These are phyloP conservation scores for Entoloma clypeatum DNA, from an alignment of 1,284 basidiomycete genomes.

Conservation along the genomic window DNA sequence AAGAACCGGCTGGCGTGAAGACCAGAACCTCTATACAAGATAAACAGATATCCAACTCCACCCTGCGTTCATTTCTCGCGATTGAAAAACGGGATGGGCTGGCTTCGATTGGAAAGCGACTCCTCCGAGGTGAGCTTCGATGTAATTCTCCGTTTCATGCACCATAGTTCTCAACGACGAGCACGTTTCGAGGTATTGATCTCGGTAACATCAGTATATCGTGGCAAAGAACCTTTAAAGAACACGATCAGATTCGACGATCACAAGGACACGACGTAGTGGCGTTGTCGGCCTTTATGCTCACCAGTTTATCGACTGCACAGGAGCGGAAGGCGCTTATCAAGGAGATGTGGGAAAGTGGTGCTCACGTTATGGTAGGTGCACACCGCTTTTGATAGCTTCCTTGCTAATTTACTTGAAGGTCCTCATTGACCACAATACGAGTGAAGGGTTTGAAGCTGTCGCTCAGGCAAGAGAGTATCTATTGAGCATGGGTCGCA, in stretches of 20 bases:
- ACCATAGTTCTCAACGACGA: not conserved
- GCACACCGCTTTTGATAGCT: not conserved
- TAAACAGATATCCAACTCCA: constrained; percentile 43
- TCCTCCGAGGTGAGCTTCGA: constrained; percentile 47
- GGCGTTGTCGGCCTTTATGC: constrained; percentile 82
- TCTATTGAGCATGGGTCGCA: constrained; percentile 65
- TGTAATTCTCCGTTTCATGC: not conserved
- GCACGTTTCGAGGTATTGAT: constrained; percentile 44
- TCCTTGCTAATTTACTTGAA: constrained; percentile 25
- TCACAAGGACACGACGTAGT: constrained; percentile 51
- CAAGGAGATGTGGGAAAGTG: constrained; percentile 87
- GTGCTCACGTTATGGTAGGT: constrained; percentile 73
- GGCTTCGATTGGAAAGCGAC: constrained; percentile 57
- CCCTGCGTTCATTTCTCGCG: constrained; percentile 55
- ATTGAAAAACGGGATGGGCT: constrained; percentile 73
- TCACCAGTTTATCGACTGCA: constrained; percentile 68
- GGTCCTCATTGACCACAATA: constrained; percentile 87
- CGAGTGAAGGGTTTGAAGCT: constrained; percentile 71
- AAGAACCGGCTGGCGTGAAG: constrained; percentile 28
- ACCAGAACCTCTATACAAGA: constrained; percentile 30
- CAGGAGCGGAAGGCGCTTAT: constrained; percentile 65
- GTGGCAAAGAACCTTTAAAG: constrained; percentile 57
- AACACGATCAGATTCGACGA: constrained; percentile 37
- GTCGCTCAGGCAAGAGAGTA: constrained; percentile 83
- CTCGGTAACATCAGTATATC: constrained; percentile 39